These are phyloP conservation scores for Macrocybe sp. DNA, from an alignment of 1,284 basidiomycete species.

Conservation along the genomic window DNA sequence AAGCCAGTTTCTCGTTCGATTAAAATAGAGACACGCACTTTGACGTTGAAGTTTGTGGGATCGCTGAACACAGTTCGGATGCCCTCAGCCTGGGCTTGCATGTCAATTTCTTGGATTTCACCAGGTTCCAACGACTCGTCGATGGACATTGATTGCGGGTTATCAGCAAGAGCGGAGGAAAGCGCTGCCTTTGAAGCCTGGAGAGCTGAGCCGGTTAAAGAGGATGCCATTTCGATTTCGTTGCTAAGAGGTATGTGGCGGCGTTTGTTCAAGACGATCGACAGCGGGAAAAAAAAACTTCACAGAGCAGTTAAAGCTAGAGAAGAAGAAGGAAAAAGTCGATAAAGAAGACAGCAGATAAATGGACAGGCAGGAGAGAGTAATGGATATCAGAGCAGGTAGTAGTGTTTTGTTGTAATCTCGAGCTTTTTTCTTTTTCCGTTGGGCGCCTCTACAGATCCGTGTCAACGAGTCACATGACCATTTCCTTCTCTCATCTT, in stretches of 20 bases:
- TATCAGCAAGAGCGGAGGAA: constrained; percentile 59
- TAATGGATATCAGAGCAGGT: background rate
- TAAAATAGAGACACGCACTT: constrained; percentile 43
- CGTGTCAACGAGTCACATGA: background rate
- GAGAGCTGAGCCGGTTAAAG: constrained; percentile 56
- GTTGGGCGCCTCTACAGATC: too few relatives aligned
- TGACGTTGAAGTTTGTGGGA: constrained; percentile 88
- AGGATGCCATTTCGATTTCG: constrained; percentile 29
- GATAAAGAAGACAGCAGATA: background rate
- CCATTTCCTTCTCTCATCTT: constrained; percentile 1
- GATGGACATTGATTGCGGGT: constrained; percentile 32
- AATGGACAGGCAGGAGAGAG: background rate
- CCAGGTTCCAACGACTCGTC: constrained; percentile 52
- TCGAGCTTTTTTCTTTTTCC: background rate
- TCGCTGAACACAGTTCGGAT: constrained; percentile 90
- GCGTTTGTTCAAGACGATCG: constrained; percentile 1
- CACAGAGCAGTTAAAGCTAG: background rate
- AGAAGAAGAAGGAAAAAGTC: constrained; percentile 2
- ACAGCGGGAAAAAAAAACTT: background rate
- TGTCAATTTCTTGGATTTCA: constrained; percentile 76
- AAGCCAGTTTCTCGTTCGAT: background rate
- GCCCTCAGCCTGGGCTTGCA: constrained; percentile 75
- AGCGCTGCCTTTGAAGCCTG: constrained; percentile 74
- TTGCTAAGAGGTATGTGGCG: constrained; percentile 9
- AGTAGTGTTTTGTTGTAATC: background rate